A percentile compares a stretch with the other conserved stretches of the same genome.
These are phyloP conservation scores for Scleroderma bovista DNA, from an alignment of 768 basidiomycete species.

Conservation along the genomic window DNA sequence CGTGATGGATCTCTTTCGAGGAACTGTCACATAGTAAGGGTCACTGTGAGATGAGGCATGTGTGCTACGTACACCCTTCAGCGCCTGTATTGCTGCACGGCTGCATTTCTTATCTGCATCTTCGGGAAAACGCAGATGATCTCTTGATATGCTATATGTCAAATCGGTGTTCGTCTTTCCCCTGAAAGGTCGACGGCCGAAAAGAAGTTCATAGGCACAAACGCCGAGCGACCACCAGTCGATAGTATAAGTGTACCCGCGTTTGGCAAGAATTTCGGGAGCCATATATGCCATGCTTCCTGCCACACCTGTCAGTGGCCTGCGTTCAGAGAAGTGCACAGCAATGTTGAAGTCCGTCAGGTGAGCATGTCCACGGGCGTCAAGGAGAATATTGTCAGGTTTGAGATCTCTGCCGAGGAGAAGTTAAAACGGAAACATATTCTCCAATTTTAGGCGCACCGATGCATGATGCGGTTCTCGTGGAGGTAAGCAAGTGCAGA, in stretches of 20 bases:
- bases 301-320: conserved; percentile 83
- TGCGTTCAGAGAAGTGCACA: conserved; percentile 88
- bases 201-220: conserved; percentile 87
- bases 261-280: conserved; percentile 82
- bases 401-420: conserved; percentile 71
- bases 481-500: conserved; percentile 89
- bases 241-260: conserved; percentile 90
- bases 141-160: conserved; percentile 88
- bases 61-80: conserved; percentile 63
- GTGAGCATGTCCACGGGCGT: conserved; percentile 93
- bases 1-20: conserved; percentile 79
- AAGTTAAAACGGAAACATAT: background rate
- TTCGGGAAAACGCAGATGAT: conserved; percentile 85
- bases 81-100: conserved; percentile 67
- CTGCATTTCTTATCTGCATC: conserved; percentile 78
- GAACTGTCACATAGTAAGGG: conserved; percentile 44
- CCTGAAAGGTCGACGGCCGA: conserved; percentile 87
- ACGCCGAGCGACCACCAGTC: conserved; percentile 99
- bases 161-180: conserved; percentile 91
- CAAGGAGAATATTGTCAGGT: conserved; percentile 95
- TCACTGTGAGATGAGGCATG: conserved; percentile 10
- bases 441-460: conserved; percentile 44
- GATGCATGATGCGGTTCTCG: conserved; percentile 91
- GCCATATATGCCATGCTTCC: conserved; percentile 99
- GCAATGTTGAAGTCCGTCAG: conserved; percentile 99